phyloP scores from a whole-genome alignment of 2,329 filamentous ascomycete genomes.

The Cryphonectria japonica region DNA sequence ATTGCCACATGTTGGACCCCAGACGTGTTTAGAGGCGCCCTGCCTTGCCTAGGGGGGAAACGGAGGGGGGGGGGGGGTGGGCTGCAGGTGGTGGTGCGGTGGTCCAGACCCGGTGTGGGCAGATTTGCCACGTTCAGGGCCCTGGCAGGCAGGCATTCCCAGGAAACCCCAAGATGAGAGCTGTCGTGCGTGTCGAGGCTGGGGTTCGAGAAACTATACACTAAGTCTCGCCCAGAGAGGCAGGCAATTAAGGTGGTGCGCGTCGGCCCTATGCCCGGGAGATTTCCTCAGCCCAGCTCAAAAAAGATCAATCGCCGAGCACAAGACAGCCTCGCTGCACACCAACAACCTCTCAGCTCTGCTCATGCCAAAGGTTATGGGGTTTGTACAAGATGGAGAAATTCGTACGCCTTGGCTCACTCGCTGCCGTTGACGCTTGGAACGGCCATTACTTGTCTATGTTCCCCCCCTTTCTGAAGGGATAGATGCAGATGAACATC shows the following conservation, averaged over 20 bases:
- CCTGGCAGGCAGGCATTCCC: neutral
- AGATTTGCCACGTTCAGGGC: slow-evolving; percentile 1
- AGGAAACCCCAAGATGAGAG: neutral
- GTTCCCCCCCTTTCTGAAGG: neutral
- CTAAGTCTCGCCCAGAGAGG: neutral
- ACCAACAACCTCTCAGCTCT: neutral
- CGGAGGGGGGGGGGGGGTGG: neutral
- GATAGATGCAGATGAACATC: slow-evolving; percentile 1
- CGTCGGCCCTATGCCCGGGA: neutral
- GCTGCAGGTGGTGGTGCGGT: neutral
- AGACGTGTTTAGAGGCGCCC: neutral
- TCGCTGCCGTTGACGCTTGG: neutral
- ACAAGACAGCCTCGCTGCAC: neutral
- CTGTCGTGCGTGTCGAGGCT: neutral
- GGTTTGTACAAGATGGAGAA: neutral
- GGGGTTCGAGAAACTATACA: neutral
- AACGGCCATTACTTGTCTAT: neutral
- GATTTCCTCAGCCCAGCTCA: neutral
- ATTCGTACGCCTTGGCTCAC: neutral
- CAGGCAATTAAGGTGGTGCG: neutral
- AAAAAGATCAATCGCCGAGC: neutral
- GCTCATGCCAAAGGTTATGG: neutral
- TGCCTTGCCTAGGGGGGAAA: neutral
- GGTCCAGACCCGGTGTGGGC: neutral
- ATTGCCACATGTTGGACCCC: neutral